Percentiles rank a stretch among this genome's conserved stretches.
Conservation (phyloP, 257 asterid species). For the Handroanthus guayacan region DNA sequence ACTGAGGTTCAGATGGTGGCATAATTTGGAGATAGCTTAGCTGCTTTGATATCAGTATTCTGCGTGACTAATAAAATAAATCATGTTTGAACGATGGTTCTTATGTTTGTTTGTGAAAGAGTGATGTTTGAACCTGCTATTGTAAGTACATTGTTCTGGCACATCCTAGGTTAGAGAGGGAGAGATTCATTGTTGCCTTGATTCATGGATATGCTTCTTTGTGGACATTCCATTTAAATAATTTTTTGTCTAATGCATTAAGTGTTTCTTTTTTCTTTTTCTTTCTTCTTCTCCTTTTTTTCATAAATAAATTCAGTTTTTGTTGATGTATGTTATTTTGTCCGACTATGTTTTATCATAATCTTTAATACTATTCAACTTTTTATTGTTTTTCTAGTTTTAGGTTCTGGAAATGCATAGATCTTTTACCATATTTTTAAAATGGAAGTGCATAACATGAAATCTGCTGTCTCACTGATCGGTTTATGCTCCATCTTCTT, state of each 20-base stretch:
- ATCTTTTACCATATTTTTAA: background rate
- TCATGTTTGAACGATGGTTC: background rate
- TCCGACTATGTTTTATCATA: background rate
- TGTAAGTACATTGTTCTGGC: background rate
- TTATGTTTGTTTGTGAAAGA: background rate
- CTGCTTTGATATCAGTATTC: background rate
- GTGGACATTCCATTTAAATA: background rate
- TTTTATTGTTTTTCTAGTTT: constrained; percentile 5
- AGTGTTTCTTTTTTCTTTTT: background rate
- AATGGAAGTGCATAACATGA: background rate
- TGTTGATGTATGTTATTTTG: background rate
- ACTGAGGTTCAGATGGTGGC: background rate
- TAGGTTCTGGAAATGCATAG: background rate
- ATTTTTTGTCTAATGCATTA: background rate
- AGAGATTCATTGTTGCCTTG: background rate
- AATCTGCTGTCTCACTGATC: constrained; percentile 6
- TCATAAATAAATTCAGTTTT: background rate
- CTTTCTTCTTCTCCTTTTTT: too few relatives aligned
- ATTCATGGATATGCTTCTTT: background rate
- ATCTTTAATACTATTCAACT: background rate
- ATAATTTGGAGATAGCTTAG: background rate
- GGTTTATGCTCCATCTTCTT: background rate
- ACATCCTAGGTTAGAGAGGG: background rate
- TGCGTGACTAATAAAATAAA: background rate
- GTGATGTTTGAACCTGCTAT: constrained; percentile 1